Conservation (phyloP, 2,329 filamentous ascomycete species). For the Botrytis hyacinthi region DNA sequence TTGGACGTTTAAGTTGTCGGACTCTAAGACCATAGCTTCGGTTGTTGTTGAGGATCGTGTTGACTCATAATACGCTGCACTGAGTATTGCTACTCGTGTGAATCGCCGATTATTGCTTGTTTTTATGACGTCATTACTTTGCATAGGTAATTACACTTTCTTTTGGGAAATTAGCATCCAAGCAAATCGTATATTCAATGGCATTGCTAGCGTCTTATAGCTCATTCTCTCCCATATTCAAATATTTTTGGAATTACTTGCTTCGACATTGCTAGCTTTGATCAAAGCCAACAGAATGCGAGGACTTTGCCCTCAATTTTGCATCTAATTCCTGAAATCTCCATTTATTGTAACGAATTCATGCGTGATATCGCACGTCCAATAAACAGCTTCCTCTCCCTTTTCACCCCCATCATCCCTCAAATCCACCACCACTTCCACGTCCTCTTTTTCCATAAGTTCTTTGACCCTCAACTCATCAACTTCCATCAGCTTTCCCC, state of each 20-base stretch:
- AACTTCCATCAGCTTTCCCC: not conserved
- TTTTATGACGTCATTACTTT: not conserved
- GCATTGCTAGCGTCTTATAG: not conserved
- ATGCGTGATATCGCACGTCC: conserved; percentile 83
- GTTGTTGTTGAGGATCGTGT: conserved; percentile 10
- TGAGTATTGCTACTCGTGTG: not conserved
- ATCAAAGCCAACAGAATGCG: not conserved
- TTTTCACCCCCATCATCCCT: not conserved
- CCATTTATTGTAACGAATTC: conserved; percentile 68
- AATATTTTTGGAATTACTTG: not conserved
- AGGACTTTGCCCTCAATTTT: not conserved
- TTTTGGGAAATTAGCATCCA: not conserved
- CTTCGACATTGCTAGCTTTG: not conserved
- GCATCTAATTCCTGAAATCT: conserved; percentile 55
- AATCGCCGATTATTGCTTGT: not conserved
- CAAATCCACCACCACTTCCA: not conserved
- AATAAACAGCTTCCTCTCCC: conserved; percentile 60
- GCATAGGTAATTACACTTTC: not conserved
- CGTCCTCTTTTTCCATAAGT: not conserved
- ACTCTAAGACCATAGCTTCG: not conserved
- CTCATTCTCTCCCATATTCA: not conserved
- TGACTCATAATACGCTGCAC: not conserved
- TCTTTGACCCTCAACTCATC: not conserved
- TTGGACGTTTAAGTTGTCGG: conserved; percentile 1
- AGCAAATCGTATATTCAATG: not conserved